Conservation (phyloP, 2,329 filamentous ascomycete species). For the Penicillium sp. region DNA sequence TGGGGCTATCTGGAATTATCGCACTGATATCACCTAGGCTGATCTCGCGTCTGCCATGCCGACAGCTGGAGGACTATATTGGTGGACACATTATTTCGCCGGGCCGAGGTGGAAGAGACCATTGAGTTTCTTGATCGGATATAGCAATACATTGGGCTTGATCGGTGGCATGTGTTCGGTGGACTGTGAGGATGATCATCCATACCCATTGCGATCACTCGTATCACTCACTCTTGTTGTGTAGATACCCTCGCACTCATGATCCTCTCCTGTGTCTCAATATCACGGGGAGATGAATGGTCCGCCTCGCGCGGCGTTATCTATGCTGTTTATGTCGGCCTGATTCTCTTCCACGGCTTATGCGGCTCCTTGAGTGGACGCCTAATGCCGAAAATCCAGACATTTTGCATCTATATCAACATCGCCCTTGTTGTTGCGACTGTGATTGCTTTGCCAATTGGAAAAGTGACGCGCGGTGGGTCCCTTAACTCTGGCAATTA, state of each 20-base stretch:
- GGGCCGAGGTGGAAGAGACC: slow-evolving; percentile 56
- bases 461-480: slow-evolving; percentile 36
- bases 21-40: slow-evolving; percentile 34
- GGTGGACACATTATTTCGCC: slow-evolving; percentile 61
- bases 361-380: slow-evolving; percentile 54
- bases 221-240: neutral
- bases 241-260: slow-evolving; percentile 34
- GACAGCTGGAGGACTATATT: slow-evolving; percentile 60
- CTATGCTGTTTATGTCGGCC: slow-evolving; percentile 57
- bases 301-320: slow-evolving; percentile 55
- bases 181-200: slow-evolving; percentile 49
- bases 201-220: neutral
- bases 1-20: neutral
- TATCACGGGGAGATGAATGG: slow-evolving; percentile 58
- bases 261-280: slow-evolving; percentile 56
- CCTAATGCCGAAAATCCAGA: slow-evolving; percentile 61
- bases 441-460: slow-evolving; percentile 58
- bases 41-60: slow-evolving; percentile 58
- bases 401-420: slow-evolving; percentile 57
- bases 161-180: slow-evolving; percentile 63
- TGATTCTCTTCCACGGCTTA: slow-evolving; percentile 56
- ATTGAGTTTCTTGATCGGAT: slow-evolving; percentile 60
- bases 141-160: slow-evolving; percentile 61
- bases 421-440: slow-evolving; percentile 57
- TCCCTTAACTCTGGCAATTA: slow-evolving; percentile 44